Evolutionary conservation across 352 stramenopile species (phyloP).

Genomic region (Globisporangium solare): DNA sequence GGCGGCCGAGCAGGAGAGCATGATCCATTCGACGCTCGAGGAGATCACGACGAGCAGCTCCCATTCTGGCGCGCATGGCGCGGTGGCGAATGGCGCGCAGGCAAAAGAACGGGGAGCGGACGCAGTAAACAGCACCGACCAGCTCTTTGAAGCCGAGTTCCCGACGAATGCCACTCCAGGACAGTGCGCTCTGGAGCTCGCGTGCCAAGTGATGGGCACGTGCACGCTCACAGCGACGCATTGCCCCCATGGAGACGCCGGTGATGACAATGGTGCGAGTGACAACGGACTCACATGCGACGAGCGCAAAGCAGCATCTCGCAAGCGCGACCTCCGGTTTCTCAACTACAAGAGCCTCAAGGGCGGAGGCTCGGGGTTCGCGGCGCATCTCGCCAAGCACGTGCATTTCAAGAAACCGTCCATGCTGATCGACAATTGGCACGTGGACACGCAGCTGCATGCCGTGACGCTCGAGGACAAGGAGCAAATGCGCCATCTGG

Average conservation of each 20-base stretch:
- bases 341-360: constrained; percentile 63
- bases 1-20: constrained; percentile 66
- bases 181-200: constrained; percentile 62
- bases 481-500: constrained; percentile 23
- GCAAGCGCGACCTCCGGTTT: constrained; percentile 36
- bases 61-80: background rate
- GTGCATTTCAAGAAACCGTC: constrained; percentile 53
- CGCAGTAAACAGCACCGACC: constrained; percentile 19
- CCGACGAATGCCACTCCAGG: constrained; percentile 62
- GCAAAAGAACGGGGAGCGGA: background rate
- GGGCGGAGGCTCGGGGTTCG: constrained; percentile 54
- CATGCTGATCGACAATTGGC: constrained; percentile 65
- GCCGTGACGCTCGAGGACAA: constrained; percentile 38
- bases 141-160: constrained; percentile 64
- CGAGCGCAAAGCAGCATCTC: constrained; percentile 3
- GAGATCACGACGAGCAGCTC: constrained; percentile 28
- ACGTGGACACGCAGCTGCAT: constrained; percentile 62
- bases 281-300: constrained; percentile 12
- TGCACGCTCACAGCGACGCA: constrained; percentile 46
- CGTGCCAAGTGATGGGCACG: constrained; percentile 60
- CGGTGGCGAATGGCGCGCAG: too few species aligned
- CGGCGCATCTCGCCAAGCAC: constrained; percentile 65
- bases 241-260: constrained; percentile 14
- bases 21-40: constrained; percentile 60
- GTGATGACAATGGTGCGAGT: constrained; percentile 11